Percentiles rank a stretch among this genome's conserved stretches.
Conservation (phyloP, 2,329 filamentous ascomycete species). For the Epichloe sp. region DNA sequence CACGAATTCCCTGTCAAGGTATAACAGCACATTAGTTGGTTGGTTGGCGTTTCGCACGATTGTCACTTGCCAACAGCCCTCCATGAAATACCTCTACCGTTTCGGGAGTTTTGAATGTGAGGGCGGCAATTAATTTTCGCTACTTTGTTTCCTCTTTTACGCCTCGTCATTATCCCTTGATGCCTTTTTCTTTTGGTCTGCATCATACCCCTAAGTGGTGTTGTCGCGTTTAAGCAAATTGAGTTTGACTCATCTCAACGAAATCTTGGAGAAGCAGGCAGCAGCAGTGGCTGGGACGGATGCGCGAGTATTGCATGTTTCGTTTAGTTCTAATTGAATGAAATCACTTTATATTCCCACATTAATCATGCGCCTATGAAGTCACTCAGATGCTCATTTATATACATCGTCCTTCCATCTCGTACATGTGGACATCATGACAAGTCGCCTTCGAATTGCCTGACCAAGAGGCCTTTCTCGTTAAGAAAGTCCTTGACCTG, state of each 20-base stretch:
- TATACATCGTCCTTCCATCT: neutral
- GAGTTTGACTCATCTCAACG: neutral
- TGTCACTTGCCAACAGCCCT: neutral
- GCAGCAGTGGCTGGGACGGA: neutral
- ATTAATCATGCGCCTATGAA: neutral
- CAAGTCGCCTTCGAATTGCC: slow-evolving; percentile 55
- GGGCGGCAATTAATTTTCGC: neutral
- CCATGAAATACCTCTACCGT: neutral
- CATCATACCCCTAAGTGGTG: neutral
- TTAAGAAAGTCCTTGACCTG: slow-evolving; percentile 80
- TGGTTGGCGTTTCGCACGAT: neutral
- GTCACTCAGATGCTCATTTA: neutral
- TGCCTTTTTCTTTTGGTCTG: neutral
- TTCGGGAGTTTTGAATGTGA: neutral
- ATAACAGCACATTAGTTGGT: neutral
- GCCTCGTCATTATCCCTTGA: neutral
- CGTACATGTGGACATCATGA: slow-evolving; percentile 9
- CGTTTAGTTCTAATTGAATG: neutral
- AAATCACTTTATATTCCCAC: neutral
- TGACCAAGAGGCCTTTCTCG: slow-evolving; percentile 60
- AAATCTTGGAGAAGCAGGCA: neutral
- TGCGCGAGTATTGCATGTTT: neutral
- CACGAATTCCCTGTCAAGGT: neutral
- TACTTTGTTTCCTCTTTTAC: neutral
- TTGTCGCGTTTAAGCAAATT: neutral